Evolutionary conservation across 768 basidiomycete genomes (phyloP).

Genomic region (Grammothele lineata): DNA sequence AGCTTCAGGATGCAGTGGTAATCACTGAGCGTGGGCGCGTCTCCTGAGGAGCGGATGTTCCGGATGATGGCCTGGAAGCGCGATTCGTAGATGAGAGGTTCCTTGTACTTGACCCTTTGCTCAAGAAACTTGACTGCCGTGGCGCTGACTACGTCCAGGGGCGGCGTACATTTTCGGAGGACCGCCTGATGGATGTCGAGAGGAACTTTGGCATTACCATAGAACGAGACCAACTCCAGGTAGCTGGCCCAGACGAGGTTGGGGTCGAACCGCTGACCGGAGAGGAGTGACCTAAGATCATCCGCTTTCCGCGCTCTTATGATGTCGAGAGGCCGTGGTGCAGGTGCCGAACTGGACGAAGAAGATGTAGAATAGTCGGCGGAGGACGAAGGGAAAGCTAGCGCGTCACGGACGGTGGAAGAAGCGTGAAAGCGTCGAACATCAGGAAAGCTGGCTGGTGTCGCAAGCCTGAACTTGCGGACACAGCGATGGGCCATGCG

Average conservation of each 20-base stretch:
- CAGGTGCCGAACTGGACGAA: conserved; percentile 2
- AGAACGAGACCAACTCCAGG: conserved; percentile 45
- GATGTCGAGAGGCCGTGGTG: conserved; percentile 3
- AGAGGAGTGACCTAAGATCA: conserved; percentile 2
- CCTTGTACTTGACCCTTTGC: conserved; percentile 20
- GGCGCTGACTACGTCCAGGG: conserved; percentile 41
- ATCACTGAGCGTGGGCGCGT: conserved; percentile 48
- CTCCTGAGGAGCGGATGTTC: conserved; percentile 59
- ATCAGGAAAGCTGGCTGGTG: conserved; percentile 1
- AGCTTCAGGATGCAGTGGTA: conserved; percentile 74
- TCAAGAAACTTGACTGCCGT: conserved; percentile 39
- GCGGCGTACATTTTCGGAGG: conserved; percentile 59
- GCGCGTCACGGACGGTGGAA: conserved; percentile 3
- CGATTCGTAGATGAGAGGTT: conserved; percentile 56
- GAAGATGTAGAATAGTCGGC: not conserved
- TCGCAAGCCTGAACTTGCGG: conserved; percentile 13
- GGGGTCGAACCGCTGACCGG: not conserved
- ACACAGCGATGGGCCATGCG: conserved; percentile 16
- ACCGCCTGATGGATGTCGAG: conserved; percentile 65
- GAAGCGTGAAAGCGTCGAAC: conserved; percentile 8
- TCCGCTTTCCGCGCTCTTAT: not conserved
- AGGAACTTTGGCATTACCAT: conserved; percentile 50
- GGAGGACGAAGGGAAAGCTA: not conserved
- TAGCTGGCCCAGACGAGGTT: conserved; percentile 56
- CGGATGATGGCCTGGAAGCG: conserved; percentile 65